Conservation (phyloP, 345 rosid genomes). For the Crucihimalaya himalaica region DNA sequence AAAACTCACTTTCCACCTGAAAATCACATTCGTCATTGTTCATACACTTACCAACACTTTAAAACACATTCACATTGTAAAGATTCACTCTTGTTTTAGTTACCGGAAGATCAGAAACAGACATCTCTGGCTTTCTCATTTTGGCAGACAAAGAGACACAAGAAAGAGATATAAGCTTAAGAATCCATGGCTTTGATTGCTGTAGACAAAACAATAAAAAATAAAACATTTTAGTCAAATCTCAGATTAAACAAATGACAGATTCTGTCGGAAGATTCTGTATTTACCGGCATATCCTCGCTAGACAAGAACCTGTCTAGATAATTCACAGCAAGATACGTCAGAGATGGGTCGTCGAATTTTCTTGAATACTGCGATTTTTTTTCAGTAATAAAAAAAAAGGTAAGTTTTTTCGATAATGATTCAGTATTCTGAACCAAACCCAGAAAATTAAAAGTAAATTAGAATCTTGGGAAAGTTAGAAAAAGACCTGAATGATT, state of each 20-base stretch:
- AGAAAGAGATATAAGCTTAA: slow-evolving; percentile 63
- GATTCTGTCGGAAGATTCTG: slow-evolving; percentile 32
- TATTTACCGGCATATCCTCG: slow-evolving; percentile 60
- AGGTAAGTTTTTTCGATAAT: neutral
- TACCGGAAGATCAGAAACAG: slow-evolving; percentile 55
- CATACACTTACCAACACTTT: neutral
- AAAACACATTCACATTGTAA: slow-evolving; percentile 17
- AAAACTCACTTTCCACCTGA: slow-evolving; percentile 51
- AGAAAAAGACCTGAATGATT: slow-evolving; percentile 46
- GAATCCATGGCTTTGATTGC: slow-evolving; percentile 63
- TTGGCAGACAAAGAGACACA: slow-evolving; percentile 76
- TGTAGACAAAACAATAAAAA: slow-evolving; percentile 14
- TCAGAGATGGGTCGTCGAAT: slow-evolving; percentile 49
- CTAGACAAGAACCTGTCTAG: slow-evolving; percentile 76
- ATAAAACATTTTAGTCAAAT: neutral
- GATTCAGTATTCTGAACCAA: slow-evolving; percentile 12
- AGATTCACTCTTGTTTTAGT: slow-evolving; percentile 11
- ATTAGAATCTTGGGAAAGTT: neutral
- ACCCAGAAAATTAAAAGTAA: neutral
- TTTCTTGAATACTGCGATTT: slow-evolving; percentile 28
- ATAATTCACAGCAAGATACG: slow-evolving; percentile 81
- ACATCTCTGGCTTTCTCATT: slow-evolving; percentile 61
- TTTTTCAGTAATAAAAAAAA: neutral
- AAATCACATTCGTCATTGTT: neutral
- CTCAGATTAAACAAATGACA: slow-evolving; percentile 11